These are phyloP conservation scores for Cladorrhinum samala DNA, from an alignment of 495 filamentous ascomycete genomes.

Conservation along the genomic window DNA sequence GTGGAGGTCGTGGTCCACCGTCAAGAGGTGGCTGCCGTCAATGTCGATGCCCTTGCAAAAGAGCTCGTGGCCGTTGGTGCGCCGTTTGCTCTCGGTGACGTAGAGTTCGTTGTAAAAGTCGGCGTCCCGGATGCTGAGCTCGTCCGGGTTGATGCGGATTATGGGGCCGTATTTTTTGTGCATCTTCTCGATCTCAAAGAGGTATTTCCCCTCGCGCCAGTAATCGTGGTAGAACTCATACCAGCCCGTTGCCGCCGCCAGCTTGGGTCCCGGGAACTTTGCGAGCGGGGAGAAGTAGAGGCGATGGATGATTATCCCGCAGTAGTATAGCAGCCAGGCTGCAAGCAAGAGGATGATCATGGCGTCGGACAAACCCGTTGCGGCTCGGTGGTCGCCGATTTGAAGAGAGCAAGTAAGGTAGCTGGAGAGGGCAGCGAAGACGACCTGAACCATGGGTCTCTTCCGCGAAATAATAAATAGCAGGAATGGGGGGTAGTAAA, in stretches of 20 bases:
- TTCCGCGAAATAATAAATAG: no score
- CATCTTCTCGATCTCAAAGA: conserved; percentile 31
- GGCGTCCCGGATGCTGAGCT: conserved; percentile 44
- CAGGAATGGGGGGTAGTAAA: no score
- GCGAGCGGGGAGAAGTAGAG: conserved; percentile 31
- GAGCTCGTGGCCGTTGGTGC: conserved; percentile 7
- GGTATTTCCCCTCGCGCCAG: conserved; percentile 29
- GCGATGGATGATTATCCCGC: conserved; percentile 9
- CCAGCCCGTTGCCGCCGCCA: conserved; percentile 37
- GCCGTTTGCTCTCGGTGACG: conserved; percentile 4
- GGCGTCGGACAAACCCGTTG: background rate
- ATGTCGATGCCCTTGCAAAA: background rate
- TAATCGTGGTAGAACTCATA: conserved; percentile 45
- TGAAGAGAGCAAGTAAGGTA: background rate
- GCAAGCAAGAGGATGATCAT: background rate
- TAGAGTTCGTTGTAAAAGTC: conserved; percentile 34
- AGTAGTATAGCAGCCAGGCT: background rate
- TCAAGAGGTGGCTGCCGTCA: conserved; percentile 5
- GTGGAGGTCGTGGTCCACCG: conserved; percentile 16
- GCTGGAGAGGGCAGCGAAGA: background rate
- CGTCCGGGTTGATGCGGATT: conserved; percentile 45
- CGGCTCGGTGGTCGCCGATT: no score
- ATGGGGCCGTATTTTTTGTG: conserved; percentile 41
- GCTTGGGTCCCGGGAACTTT: conserved; percentile 38
- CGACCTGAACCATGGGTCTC: no score